phyloP scores from a whole-genome alignment of 1,139 yeast species.

The Debaryomycetaceae sp. region DNA sequence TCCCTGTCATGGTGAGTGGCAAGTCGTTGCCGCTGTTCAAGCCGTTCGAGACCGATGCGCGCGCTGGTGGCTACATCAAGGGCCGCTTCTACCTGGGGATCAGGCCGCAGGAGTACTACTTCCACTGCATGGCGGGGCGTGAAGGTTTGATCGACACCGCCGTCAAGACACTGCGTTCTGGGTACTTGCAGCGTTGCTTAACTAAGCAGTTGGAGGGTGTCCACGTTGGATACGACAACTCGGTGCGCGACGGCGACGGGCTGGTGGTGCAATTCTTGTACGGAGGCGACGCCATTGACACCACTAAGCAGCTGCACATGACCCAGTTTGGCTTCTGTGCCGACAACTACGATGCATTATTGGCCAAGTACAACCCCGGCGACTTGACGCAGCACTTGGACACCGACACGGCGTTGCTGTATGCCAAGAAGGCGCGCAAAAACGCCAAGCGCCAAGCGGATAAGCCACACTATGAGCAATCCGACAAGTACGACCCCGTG shows the following conservation, averaged over 20 bases:
- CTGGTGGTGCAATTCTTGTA: conserved; percentile 89
- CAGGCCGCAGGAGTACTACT: conserved; percentile 98
- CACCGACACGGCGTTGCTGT: conserved; percentile 73
- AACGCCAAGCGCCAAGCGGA: conserved; percentile 61
- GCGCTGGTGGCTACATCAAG: conserved; percentile 98
- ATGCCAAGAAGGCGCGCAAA: conserved; percentile 80
- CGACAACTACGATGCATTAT: conserved; percentile 83
- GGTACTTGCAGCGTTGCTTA: conserved; percentile 97
- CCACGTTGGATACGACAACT: conserved; percentile 87
- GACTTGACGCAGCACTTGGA: conserved; percentile 70
- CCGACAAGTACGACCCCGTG: conserved; percentile 80
- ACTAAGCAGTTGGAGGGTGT: conserved; percentile 98
- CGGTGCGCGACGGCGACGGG: conserved; percentile 96
- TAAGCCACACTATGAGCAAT: conserved; percentile 60
- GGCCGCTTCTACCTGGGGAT: conserved; percentile 98
- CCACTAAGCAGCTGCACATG: conserved; percentile 92
- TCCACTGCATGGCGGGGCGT: conserved; percentile 99
- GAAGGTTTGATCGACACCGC: conserved; percentile 99
- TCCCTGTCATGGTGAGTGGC: conserved; percentile 98
- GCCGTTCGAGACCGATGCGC: conserved; percentile 93
- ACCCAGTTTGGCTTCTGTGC: conserved; percentile 89
- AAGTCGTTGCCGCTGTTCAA: conserved; percentile 95
- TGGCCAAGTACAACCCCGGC: conserved; percentile 84
- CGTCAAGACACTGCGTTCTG: conserved; percentile 97
- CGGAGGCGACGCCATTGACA: conserved; percentile 97